Conservation (phyloP, 371 early-diverging fungal species). For the Fennellomyces sp. region DNA sequence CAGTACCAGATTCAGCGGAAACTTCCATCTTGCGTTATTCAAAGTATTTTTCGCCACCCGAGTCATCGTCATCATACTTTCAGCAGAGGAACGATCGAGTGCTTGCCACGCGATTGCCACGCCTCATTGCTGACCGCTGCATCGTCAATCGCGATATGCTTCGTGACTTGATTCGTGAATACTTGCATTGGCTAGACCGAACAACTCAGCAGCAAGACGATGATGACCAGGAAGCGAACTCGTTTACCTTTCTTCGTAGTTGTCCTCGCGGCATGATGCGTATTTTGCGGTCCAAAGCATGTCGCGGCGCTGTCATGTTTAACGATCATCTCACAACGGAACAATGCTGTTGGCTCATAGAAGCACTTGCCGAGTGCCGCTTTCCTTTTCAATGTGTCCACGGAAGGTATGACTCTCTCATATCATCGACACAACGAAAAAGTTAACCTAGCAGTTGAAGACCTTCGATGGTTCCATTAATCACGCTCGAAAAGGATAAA, state of each 20-base stretch:
- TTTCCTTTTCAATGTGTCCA: conserved; percentile 77
- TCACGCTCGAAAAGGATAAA: background rate
- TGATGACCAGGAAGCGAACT: conserved; percentile 1
- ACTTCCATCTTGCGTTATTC: conserved; percentile 15
- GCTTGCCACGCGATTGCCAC: conserved; percentile 41
- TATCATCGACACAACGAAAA: too few relatives aligned
- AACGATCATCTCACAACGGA: conserved; percentile 58
- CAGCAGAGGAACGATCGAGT: background rate
- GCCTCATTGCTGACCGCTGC: conserved; percentile 67
- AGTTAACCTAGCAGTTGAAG: too few relatives aligned
- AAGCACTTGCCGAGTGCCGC: conserved; percentile 51
- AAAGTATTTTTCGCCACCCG: conserved; percentile 30
- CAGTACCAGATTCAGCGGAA: background rate
- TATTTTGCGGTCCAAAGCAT: conserved; percentile 77
- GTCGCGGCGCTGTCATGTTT: conserved; percentile 82
- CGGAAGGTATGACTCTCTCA: conserved; percentile 57
- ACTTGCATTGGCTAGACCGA: conserved; percentile 39
- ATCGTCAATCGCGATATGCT: conserved; percentile 51
- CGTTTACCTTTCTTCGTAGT: conserved; percentile 18
- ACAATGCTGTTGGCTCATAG: conserved; percentile 58
- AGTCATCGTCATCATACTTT: conserved; percentile 26
- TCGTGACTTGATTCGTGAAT: conserved; percentile 53
- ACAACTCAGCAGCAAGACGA: conserved; percentile 6
- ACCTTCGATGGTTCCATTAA: conserved; percentile 15
- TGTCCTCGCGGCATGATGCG: conserved; percentile 72